phyloP scores from a whole-genome alignment of 2,329 filamentous ascomycete genomes.

The Zymoseptoria ardabiliae region DNA sequence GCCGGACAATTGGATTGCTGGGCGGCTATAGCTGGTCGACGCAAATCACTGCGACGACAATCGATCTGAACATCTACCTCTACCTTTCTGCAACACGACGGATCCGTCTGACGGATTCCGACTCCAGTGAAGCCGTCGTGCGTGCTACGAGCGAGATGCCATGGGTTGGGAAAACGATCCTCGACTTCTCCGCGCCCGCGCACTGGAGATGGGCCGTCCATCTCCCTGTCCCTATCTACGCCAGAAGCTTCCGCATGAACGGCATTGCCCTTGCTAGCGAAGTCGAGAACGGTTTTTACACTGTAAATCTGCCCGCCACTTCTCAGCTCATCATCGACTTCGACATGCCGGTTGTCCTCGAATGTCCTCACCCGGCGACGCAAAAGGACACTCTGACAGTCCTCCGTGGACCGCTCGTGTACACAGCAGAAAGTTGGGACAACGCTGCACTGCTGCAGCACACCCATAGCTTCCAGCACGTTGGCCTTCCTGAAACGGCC shows the following conservation, averaged over 20 bases:
- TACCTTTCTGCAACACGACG: background rate
- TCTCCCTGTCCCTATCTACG: constrained; percentile 1
- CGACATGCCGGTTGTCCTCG: constrained; percentile 1
- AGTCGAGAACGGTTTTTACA: background rate
- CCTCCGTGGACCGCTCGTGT: constrained; percentile 1
- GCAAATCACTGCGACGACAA: background rate
- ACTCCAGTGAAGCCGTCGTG: background rate
- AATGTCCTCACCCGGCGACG: background rate
- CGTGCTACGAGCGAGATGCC: background rate
- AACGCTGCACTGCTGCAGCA: background rate
- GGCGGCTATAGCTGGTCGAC: constrained; percentile 4
- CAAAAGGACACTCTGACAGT: constrained; percentile 1
- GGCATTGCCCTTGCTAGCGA: background rate
- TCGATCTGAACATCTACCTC: constrained; percentile 1
- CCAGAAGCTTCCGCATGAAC: constrained; percentile 1
- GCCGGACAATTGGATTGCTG: background rate
- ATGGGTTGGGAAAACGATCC: background rate
- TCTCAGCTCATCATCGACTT: background rate
- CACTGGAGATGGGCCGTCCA: background rate
- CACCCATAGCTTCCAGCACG: background rate
- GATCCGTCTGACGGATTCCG: background rate
- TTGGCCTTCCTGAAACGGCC: constrained; percentile 2
- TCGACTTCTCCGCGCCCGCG: constrained; percentile 1
- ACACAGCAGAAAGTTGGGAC: constrained; percentile 2
- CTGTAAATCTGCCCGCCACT: background rate